Conservation (phyloP, 768 basidiomycete species). For the Lepiota subincarnata region DNA sequence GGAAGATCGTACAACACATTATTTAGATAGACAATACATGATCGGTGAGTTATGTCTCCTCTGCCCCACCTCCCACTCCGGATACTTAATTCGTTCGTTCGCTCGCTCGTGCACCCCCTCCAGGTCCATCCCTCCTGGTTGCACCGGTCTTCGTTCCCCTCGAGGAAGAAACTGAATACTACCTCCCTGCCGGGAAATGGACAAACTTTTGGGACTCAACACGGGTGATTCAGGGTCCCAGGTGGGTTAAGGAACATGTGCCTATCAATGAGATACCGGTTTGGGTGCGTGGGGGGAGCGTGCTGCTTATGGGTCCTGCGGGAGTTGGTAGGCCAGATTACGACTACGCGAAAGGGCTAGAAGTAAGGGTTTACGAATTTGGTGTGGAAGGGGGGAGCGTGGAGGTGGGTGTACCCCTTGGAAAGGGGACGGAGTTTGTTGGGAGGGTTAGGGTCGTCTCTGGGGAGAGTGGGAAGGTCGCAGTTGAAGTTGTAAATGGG, state of each 20-base stretch:
- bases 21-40: constrained; percentile 59
- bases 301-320: constrained; percentile 55
- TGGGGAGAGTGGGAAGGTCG: constrained; percentile 3
- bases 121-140: constrained; percentile 55
- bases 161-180: constrained; percentile 54
- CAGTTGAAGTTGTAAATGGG: constrained; percentile 11
- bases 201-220: constrained; percentile 54
- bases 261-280: constrained; percentile 62
- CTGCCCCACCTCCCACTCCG: neutral
- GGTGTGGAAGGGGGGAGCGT: constrained; percentile 34
- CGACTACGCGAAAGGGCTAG: constrained; percentile 43
- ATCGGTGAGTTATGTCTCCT: constrained; percentile 23
- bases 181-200: constrained; percentile 58
- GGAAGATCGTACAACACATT: constrained; percentile 54
- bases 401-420: constrained; percentile 38
- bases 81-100: neutral
- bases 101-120: neutral
- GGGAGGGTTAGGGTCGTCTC: constrained; percentile 34
- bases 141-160: constrained; percentile 57
- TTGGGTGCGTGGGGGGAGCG: constrained; percentile 56
- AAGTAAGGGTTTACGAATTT: constrained; percentile 52
- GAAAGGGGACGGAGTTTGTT: constrained; percentile 36
- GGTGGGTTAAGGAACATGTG: constrained; percentile 61
- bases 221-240: constrained; percentile 52
- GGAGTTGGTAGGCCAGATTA: constrained; percentile 56